These are phyloP conservation scores for Cladosporium oxysporum DNA, from an alignment of 2,329 filamentous ascomycete genomes.

Conservation along the genomic window DNA sequence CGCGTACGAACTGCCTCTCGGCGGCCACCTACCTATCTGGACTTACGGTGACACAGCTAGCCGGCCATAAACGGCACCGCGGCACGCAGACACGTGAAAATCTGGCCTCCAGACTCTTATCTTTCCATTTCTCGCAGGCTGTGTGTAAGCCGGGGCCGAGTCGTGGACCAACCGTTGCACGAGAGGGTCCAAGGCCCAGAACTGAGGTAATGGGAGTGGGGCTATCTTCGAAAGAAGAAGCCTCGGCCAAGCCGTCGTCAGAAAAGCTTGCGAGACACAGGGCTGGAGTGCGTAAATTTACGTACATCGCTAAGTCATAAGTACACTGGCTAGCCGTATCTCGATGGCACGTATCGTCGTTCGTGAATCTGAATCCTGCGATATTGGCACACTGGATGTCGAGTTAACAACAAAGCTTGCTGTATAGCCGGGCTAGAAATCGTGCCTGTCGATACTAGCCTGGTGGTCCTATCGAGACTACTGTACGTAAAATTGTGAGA, in stretches of 20 bases:
- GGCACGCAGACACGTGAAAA: background rate
- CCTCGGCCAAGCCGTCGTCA: conserved; percentile 2
- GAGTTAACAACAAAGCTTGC: no score
- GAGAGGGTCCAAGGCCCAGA: background rate
- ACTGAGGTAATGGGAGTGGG: conserved; percentile 1
- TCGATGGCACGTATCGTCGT: background rate
- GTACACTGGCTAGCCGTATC: background rate
- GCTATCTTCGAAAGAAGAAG: background rate
- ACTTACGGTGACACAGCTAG: background rate
- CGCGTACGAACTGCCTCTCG: no score
- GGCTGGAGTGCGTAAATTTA: background rate
- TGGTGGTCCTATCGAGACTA: background rate
- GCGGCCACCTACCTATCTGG: background rate
- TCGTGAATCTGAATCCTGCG: background rate
- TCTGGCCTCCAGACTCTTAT: background rate
- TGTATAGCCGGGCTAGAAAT: no score
- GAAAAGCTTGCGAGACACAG: conserved; percentile 4
- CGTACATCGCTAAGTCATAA: background rate
- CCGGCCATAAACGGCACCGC: conserved; percentile 1
- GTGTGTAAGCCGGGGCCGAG: background rate
- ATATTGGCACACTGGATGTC: background rate
- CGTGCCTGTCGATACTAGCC: background rate
- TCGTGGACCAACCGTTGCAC: background rate
- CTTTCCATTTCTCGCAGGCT: background rate
- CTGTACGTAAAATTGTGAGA: background rate